Conservation (phyloP, 257 asterid species). For the Marsdenia floribunda region DNA sequence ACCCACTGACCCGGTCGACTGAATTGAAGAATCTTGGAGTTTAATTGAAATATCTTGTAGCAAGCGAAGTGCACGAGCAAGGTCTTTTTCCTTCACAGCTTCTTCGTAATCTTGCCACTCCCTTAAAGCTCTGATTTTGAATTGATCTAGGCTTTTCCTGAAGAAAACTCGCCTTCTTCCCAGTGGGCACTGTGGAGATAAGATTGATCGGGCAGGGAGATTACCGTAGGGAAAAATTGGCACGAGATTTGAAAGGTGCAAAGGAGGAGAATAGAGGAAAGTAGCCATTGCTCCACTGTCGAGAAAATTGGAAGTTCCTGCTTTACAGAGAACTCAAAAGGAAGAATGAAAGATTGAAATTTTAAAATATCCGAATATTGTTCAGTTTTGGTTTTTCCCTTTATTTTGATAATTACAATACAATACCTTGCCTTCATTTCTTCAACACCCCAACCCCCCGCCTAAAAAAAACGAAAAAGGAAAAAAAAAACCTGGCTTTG, state of each 20-base stretch:
- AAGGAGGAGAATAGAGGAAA: constrained; percentile 2
- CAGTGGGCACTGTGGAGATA: background rate
- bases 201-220: background rate
- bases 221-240: constrained; percentile 3
- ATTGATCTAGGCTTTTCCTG: constrained; percentile 7
- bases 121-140: constrained; percentile 40
- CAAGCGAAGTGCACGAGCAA: constrained; percentile 80
- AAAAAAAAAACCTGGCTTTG: no score
- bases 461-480: no score
- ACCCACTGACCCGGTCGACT: constrained; percentile 16
- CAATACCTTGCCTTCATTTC: no score
- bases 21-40: constrained; percentile 25
- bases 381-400: no score
- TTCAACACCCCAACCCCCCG: no score
- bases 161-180: background rate
- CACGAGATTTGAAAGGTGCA: constrained; percentile 10
- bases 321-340: background rate
- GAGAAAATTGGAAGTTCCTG: background rate
- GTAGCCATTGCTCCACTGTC: background rate
- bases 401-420: no score
- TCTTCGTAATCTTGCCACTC: constrained; percentile 90
- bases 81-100: constrained; percentile 85
- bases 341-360: background rate
- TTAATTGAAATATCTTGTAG: constrained; percentile 42
- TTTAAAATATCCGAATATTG: background rate